A percentile compares a stretch with the other conserved stretches of the same genome.
Evolutionary conservation across 768 basidiomycete genomes (phyloP).

Genomic region (Collybiopsis confluens): DNA sequence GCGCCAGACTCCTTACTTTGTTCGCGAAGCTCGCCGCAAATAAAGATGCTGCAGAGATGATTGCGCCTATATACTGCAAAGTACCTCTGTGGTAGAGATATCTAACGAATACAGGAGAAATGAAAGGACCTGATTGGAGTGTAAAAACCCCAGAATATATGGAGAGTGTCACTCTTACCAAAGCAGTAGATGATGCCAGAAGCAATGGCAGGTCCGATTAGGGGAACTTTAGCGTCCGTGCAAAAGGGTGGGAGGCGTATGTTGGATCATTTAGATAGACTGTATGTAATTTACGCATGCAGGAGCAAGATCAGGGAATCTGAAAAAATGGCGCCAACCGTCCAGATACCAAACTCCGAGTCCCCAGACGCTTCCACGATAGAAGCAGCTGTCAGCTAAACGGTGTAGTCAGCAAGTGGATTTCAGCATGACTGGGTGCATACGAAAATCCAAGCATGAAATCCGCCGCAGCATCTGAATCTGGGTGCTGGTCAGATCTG

Average conservation of each 20-base stretch:
- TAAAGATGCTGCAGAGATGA: conserved; percentile 20
- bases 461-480: conserved; percentile 8
- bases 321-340: too few species aligned
- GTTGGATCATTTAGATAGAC: conserved; percentile 21
- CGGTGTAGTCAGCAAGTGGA: background rate
- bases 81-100: conserved; percentile 19
- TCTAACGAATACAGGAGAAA: conserved; percentile 19
- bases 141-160: background rate
- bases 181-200: conserved; percentile 28
- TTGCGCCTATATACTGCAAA: conserved; percentile 18
- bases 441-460: conserved; percentile 25
- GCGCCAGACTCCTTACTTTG: conserved; percentile 10
- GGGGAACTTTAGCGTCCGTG: conserved; percentile 21
- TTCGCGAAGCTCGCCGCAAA: conserved; percentile 23
- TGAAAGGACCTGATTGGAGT: conserved; percentile 14
- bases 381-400: conserved; percentile 22
- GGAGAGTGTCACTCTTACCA: conserved; percentile 10
- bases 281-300: too few species aligned
- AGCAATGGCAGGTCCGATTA: conserved; percentile 23
- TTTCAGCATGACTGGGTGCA: background rate
- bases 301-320: too few species aligned
- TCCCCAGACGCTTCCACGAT: conserved; percentile 25
- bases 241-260: conserved; percentile 17
- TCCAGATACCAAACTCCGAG: too few species aligned
- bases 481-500: too few species aligned